A percentile compares a stretch with the other conserved stretches of the same genome.
phyloP scores from a whole-genome alignment of 2,329 filamentous ascomycete species.

The Aspergillus novofumigatus region DNA sequence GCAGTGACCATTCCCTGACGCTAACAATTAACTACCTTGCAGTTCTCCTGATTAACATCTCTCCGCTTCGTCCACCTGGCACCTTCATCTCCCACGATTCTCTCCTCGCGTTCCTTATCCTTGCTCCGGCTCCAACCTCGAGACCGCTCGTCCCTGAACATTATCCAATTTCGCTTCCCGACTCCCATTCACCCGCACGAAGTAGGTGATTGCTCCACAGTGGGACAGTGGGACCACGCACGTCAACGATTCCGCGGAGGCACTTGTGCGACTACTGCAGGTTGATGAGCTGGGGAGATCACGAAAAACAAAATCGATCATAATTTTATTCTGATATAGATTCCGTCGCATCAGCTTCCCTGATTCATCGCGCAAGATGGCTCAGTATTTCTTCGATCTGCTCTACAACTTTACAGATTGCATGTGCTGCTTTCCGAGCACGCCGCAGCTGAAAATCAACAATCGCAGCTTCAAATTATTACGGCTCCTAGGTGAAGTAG shows the following conservation, averaged over 20 bases:
- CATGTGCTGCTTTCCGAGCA: constrained; percentile 92
- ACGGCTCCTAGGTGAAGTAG: constrained; percentile 84
- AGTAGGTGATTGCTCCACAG: not conserved
- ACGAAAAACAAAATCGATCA: not conserved
- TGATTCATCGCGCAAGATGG: constrained; percentile 50
- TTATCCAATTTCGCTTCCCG: not conserved
- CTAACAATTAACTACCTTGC: not conserved
- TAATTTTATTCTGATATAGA: not conserved
- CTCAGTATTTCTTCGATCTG: constrained; percentile 80
- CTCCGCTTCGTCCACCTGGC: not conserved
- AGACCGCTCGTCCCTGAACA: not conserved
- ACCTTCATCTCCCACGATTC: not conserved
- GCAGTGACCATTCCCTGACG: not conserved
- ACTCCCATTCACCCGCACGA: not conserved
- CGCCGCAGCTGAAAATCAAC: constrained; percentile 93
- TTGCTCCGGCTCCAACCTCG: not conserved
- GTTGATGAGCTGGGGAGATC: not conserved
- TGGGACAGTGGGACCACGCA: not conserved
- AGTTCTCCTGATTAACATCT: not conserved
- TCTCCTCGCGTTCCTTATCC: not conserved
- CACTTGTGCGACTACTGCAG: not conserved
- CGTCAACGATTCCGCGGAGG: not conserved
- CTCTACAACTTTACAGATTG: constrained; percentile 91
- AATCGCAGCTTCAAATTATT: constrained; percentile 92
- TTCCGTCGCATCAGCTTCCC: not conserved